Conservation (phyloP, 2,329 filamentous ascomycete species). For the Pestalotiopsis sp. region DNA sequence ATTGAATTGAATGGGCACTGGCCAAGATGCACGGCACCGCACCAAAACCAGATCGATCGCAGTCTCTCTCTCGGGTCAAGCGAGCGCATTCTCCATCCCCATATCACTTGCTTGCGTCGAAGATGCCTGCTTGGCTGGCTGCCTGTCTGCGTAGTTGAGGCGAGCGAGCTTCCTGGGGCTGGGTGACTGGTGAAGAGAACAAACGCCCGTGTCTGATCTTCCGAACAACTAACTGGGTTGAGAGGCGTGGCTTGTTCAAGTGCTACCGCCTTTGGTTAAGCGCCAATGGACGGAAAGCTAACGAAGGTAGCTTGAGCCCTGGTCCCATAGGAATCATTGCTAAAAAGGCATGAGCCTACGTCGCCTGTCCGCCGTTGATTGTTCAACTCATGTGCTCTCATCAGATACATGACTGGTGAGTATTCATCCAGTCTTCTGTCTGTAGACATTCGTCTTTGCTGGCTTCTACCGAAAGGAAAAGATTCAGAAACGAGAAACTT, state of each 20-base stretch:
- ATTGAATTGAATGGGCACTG: no score
- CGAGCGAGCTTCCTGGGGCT: neutral
- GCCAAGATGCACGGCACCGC: no score
- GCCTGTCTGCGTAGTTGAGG: neutral
- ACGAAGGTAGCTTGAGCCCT: neutral
- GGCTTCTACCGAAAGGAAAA: neutral
- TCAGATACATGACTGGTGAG: neutral
- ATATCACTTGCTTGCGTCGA: neutral
- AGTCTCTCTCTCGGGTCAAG: no score
- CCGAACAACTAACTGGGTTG: neutral
- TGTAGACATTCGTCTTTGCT: neutral
- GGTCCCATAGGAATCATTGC: neutral
- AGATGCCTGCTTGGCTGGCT: neutral
- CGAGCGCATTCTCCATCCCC: no score
- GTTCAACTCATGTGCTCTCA: neutral
- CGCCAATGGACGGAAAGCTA: neutral
- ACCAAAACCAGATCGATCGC: no score
- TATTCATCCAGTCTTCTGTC: neutral
- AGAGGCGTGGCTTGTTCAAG: neutral
- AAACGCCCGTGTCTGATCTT: slow-evolving; percentile 26
- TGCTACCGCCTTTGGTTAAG: neutral
- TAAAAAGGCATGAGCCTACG: neutral
- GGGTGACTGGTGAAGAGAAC: slow-evolving; percentile 25
- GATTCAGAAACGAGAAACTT: neutral
- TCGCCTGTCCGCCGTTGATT: neutral